Conservation (phyloP, 805 yeast genomes). For the Yamadazyma paraphyllophila region DNA sequence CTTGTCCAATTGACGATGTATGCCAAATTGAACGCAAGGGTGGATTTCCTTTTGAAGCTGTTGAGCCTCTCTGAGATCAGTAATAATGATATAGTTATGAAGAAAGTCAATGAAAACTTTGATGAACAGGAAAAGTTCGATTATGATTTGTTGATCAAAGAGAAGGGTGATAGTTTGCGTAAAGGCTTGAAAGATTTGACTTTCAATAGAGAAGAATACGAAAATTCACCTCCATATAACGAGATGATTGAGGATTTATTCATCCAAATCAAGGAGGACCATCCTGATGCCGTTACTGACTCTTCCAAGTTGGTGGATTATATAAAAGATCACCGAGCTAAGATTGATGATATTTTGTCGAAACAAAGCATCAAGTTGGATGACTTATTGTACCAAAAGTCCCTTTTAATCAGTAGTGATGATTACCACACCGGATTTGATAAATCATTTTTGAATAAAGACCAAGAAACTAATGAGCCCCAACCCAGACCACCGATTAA, state of each 20-base stretch:
- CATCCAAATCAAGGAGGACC: conserved; percentile 69
- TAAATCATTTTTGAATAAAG: conserved; percentile 72
- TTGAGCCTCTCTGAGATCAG: conserved; percentile 41
- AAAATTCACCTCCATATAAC: conserved; percentile 63
- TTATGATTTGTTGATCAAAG: conserved; percentile 32
- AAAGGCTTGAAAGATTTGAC: conserved; percentile 41
- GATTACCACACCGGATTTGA: conserved; percentile 93
- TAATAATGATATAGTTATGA: conserved; percentile 28
- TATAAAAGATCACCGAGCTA: conserved; percentile 60
- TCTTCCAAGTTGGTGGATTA: conserved; percentile 33
- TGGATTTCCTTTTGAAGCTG: conserved; percentile 55
- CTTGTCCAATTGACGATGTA: conserved; percentile 82
- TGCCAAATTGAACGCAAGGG: conserved; percentile 66
- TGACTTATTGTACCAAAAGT: conserved; percentile 67
- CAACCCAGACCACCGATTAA: conserved; percentile 6
- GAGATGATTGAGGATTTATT: conserved; percentile 93
- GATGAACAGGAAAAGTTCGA: conserved; percentile 60
- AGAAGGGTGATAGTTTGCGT: conserved; percentile 44
- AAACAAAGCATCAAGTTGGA: conserved; percentile 67
- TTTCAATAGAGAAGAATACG: conserved; percentile 35
- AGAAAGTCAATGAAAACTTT: conserved; percentile 48
- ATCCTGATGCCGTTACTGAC: conserved; percentile 43
- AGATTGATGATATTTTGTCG: conserved; percentile 63
- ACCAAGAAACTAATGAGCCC: conserved; percentile 18
- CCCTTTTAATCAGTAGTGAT: conserved; percentile 77